These are phyloP conservation scores for Trichosporon ovoides DNA, from an alignment of 1,284 basidiomycete species.

Conservation along the genomic window DNA sequence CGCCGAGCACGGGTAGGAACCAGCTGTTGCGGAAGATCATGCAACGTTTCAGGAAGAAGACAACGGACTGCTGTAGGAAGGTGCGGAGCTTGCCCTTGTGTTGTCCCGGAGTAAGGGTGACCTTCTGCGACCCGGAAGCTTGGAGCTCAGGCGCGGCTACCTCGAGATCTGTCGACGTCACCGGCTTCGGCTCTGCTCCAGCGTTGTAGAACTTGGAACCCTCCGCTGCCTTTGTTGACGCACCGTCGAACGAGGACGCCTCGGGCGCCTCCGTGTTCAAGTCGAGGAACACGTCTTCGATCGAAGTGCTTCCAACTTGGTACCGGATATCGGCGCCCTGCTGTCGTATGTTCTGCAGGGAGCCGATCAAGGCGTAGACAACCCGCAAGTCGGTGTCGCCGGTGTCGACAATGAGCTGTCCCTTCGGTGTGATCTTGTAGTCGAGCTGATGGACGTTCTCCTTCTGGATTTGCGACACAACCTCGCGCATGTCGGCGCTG, in stretches of 20 bases:
- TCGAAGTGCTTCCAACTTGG: slow-evolving; percentile 65
- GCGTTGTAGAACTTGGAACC: neutral
- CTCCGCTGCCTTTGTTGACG: neutral
- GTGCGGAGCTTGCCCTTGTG: neutral
- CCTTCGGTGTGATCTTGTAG: slow-evolving; percentile 6
- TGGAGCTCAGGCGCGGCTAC: slow-evolving; percentile 37
- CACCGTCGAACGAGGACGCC: neutral
- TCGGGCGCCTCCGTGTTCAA: slow-evolving; percentile 53
- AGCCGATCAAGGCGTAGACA: slow-evolving; percentile 57
- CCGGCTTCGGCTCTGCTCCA: neutral
- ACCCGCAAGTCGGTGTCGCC: slow-evolving; percentile 55
- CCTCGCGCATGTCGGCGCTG: slow-evolving; percentile 15
- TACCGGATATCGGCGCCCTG: slow-evolving; percentile 49
- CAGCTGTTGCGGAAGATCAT: slow-evolving; percentile 63
- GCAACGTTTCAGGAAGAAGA: slow-evolving; percentile 67
- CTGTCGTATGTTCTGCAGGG: slow-evolving; percentile 41
- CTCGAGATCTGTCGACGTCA: neutral
- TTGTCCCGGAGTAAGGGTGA: neutral
- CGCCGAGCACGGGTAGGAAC: slow-evolving; percentile 59
- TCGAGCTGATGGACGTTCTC: neutral
- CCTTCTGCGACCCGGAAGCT: slow-evolving; percentile 40
- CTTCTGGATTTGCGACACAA: neutral
- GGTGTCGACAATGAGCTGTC: slow-evolving; percentile 23
- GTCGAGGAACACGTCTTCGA: slow-evolving; percentile 72
- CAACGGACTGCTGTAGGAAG: slow-evolving; percentile 40